Evolutionary conservation across 2,329 filamentous ascomycete species (phyloP).

Genomic region (Fusarium xyrophilum): DNA sequence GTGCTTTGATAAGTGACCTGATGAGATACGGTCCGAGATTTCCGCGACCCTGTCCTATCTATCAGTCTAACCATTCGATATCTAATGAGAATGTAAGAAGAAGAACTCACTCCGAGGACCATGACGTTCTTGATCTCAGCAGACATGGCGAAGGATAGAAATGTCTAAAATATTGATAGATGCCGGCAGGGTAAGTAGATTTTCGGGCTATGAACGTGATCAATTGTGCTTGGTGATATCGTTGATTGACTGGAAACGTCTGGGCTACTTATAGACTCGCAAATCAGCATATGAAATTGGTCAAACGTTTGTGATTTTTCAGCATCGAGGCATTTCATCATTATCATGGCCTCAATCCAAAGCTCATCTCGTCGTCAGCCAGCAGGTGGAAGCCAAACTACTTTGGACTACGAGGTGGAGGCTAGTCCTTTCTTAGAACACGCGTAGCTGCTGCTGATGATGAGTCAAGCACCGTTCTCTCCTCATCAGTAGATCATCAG

Average conservation of each 20-base stretch:
- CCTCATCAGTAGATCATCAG: too few relatives aligned
- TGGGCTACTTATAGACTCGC: not conserved
- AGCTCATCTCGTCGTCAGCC: not conserved
- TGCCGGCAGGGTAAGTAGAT: conserved; percentile 12
- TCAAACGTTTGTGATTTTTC: not conserved
- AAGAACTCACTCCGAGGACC: not conserved
- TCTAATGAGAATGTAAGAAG: fast-evolving
- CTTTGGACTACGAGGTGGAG: fast-evolving
- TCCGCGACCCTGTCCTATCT: not conserved
- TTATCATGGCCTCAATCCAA: not conserved
- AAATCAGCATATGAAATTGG: fast-evolving
- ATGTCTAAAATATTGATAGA: too few relatives aligned
- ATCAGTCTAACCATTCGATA: fast-evolving
- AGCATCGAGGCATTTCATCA: not conserved
- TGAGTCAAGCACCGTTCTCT: not conserved
- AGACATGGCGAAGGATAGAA: not conserved
- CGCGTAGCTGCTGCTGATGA: not conserved
- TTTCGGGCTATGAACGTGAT: fast-evolving
- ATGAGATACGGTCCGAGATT: conserved; percentile 5
- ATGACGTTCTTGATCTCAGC: not conserved
- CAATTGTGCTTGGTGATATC: fast-evolving
- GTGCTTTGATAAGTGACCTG: fast-evolving
- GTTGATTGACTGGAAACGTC: fast-evolving
- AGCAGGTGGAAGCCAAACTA: not conserved
- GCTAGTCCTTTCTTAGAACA: not conserved